Percentiles rank a stretch among this genome's conserved stretches.
These are phyloP conservation scores for Tetrahymena elliotti DNA, from an alignment of 73 alveolate species.

Conservation along the genomic window DNA sequence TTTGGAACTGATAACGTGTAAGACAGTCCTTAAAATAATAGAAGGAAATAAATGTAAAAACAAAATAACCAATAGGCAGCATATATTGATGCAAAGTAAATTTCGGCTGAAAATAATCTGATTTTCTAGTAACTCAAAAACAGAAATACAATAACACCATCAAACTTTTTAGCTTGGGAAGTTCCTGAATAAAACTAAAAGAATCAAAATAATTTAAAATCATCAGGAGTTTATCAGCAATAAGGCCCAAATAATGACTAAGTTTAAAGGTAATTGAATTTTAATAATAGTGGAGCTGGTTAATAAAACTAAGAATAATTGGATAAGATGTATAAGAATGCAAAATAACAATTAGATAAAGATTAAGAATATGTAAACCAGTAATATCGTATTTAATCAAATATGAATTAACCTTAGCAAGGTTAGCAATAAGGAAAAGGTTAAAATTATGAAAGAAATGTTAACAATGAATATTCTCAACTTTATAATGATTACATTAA, in stretches of 20 bases:
- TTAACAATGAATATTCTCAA: not conserved
- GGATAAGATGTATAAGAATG: not conserved
- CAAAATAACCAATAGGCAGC: not conserved
- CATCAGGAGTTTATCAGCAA: not conserved
- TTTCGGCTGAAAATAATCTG: not conserved
- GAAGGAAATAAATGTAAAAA: not conserved
- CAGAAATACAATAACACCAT: not conserved
- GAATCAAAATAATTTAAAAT: not conserved
- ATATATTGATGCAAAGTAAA: not conserved
- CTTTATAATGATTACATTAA: not conserved
- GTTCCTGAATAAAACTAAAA: not conserved
- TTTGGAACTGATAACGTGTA: not conserved
- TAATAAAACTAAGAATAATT: not conserved
- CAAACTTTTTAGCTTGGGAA: not conserved
- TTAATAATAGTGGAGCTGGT: not conserved
- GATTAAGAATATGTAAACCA: not conserved
- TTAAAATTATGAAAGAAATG: not conserved
- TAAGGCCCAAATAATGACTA: not conserved
- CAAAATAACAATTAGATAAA: not conserved
- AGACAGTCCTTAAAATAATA: not conserved
- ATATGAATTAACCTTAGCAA: not conserved
- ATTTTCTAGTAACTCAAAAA: not conserved
- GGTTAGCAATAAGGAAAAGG: not conserved
- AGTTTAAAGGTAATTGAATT: not conserved
- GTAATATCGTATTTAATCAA: not conserved